Evolutionary conservation across 2,329 filamentous ascomycete species (phyloP), one percentile per base, ranked within the genome.

Genomic region (Aspergillus puulaauensis): DNA sequence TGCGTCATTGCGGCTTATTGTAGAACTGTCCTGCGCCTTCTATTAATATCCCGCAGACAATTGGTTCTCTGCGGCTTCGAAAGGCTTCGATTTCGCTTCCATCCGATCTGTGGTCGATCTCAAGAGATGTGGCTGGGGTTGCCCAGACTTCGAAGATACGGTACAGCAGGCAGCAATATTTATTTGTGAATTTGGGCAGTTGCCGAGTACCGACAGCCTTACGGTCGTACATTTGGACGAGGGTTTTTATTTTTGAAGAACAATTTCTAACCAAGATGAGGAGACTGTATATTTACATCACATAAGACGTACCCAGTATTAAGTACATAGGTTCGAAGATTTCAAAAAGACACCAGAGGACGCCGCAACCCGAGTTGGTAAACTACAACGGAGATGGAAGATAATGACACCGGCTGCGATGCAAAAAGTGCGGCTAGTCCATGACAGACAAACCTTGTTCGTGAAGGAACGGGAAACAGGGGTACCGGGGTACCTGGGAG

Each of bases 251-350:
- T 23, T 47, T 47, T 9, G n/a, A 37, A 40, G 23, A 27, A 48
- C 39, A 48, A 33, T 37, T 49, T 35, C 37, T 51, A 56, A 56
- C 46, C 40, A 51, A 51, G 31, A 56, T 50, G 45, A 55, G 45
- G 27, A 44, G 45, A 33, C 21, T 54, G 46, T 54, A 58, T 58
- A 58, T 58, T 39, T 58, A 58, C 56, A 54, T 54, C 48, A 58
- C 48, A 51, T 51, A 51, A 57, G 43, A 49, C 23, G 43, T 33
- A 53, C 50, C 50, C 50, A 54, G 50, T 54, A 58, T 44, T 54
- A 55, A 49, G 39, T 55, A 58, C 56, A 54, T 35, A 50, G 56
- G 56, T 31, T 50, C 37, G 39, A 57, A 49, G 27, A 17, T 33
- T 45, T 44, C 45, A 52, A 43, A 57, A 35, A 57, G 43, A 54